A percentile compares a stretch with the other conserved stretches of the same genome.
Conservation (phyloP, 2,329 filamentous ascomycete genomes). For the Trichocomaceae sp. region DNA sequence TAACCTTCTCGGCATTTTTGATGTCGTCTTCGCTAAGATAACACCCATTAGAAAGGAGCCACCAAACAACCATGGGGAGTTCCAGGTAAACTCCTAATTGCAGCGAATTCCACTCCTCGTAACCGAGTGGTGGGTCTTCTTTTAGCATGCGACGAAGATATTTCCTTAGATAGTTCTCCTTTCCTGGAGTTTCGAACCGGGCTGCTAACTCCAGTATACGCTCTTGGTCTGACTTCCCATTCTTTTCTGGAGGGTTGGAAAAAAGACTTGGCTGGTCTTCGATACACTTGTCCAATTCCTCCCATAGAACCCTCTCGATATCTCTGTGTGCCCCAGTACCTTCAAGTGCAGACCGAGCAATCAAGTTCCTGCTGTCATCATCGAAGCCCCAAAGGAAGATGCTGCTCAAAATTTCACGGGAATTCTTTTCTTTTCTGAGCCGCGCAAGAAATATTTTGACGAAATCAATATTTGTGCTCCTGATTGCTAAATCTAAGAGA, state of each 20-base stretch:
- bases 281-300: background rate
- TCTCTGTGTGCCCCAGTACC: background rate
- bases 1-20: background rate
- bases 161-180: slow-evolving; percentile 2
- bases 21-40: slow-evolving; percentile 10
- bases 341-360: background rate
- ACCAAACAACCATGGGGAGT: slow-evolving; percentile 9
- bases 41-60: slow-evolving; percentile 13
- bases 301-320: background rate
- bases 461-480: slow-evolving; percentile 30
- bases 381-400: background rate
- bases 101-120: slow-evolving; percentile 2
- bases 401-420: background rate
- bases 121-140: background rate
- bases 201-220: slow-evolving; percentile 2
- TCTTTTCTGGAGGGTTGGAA: background rate
- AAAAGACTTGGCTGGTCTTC: background rate
- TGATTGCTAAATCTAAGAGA: slow-evolving; percentile 34
- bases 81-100: slow-evolving; percentile 8
- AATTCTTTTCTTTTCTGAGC: too few species aligned
- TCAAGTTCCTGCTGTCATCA: background rate
- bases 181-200: slow-evolving; percentile 3
- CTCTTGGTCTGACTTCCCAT: background rate
- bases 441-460: slow-evolving; percentile 26
- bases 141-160: slow-evolving; percentile 5